A percentile compares a stretch with the other conserved stretches of the same genome.
Evolutionary conservation across 495 filamentous ascomycete species (phyloP).

Genomic region (Talaromyces stipitatus): DNA sequence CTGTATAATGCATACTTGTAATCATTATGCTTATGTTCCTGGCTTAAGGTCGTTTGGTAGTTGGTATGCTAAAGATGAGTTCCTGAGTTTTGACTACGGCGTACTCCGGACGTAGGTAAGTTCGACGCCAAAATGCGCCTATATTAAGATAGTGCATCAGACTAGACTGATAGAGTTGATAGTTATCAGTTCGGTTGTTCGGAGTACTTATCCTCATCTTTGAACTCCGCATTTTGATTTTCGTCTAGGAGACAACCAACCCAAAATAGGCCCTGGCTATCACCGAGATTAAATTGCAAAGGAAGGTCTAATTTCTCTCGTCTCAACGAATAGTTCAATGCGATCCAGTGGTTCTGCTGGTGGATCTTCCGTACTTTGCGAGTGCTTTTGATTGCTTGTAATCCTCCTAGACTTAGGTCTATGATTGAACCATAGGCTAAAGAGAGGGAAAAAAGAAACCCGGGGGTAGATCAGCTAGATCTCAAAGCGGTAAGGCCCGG

Average conservation of each 20-base stretch:
- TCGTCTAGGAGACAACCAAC: background rate
- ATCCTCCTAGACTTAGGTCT: too few relatives aligned
- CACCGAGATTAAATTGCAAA: background rate
- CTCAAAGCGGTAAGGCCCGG: background rate
- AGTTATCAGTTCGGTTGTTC: background rate
- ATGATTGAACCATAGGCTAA: background rate
- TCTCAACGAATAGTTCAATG: background rate
- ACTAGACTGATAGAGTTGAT: background rate
- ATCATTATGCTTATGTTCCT: background rate
- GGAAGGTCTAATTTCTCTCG: background rate
- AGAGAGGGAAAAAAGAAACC: background rate
- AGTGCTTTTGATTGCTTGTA: background rate
- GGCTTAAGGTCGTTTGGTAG: too few relatives aligned
- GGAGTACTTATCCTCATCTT: background rate
- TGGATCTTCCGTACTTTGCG: background rate
- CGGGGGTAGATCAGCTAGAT: background rate
- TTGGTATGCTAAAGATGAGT: too few relatives aligned
- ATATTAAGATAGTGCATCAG: too few relatives aligned
- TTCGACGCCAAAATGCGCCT: too few relatives aligned
- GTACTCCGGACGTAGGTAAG: background rate
- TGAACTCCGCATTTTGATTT: background rate
- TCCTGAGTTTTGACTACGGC: background rate
- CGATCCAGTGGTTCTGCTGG: background rate
- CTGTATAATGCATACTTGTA: background rate
- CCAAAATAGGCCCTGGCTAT: too few relatives aligned